phyloP scores from a whole-genome alignment of 2,329 filamentous ascomycete genomes.

The Cercospora beticola region DNA sequence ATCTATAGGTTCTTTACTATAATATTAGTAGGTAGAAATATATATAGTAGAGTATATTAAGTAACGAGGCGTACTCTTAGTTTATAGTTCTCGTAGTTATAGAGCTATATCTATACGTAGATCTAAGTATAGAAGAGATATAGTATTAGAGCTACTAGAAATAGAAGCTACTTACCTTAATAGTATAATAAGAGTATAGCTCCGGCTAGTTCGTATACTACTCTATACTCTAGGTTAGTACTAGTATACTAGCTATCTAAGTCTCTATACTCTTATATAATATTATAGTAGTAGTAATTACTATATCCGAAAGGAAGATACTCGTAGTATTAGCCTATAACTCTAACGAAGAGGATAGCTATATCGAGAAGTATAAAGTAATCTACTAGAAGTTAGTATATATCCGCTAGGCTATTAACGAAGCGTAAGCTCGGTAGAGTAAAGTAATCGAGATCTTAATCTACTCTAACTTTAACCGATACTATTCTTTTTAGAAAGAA shows the following conservation, averaged over 20 bases:
- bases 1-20: neutral
- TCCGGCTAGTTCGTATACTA: neutral
- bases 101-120: neutral
- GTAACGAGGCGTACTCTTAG: neutral
- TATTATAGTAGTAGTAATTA: neutral
- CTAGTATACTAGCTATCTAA: neutral
- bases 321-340: neutral
- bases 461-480: neutral
- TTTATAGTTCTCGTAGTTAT: neutral
- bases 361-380: neutral
- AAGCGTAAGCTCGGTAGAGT: neutral
- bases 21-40: neutral
- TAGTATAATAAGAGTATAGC: neutral
- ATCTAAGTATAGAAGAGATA: neutral
- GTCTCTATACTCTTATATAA: neutral
- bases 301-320: neutral
- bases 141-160: neutral
- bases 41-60: too few species aligned
- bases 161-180: neutral
- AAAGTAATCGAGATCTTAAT: neutral
- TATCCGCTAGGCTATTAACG: neutral
- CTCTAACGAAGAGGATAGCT: neutral
- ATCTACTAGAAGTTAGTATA: neutral
- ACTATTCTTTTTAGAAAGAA: neutral
- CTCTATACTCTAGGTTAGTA: neutral